Percentiles rank a stretch among this genome's conserved stretches.
phyloP scores from a whole-genome alignment of 2,329 filamentous ascomycete species.

The Talaromyces funiculosus region DNA sequence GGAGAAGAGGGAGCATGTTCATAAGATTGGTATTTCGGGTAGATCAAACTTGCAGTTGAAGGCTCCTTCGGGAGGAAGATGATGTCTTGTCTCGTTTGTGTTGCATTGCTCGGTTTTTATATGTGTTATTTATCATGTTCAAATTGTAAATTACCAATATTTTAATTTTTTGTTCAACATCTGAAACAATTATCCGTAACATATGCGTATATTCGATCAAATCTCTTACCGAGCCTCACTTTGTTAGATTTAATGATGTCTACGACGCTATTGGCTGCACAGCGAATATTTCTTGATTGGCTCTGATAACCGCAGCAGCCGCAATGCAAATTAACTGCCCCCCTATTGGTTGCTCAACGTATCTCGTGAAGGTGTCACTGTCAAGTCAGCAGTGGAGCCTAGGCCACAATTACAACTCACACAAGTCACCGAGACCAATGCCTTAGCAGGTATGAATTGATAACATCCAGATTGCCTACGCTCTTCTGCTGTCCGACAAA shows the following conservation, averaged over 20 bases:
- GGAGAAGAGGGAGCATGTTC: slow-evolving; percentile 71
- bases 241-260: background rate
- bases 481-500: background rate
- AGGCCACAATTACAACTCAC: background rate
- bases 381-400: background rate
- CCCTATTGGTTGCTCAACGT: background rate
- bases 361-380: background rate
- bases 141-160: background rate
- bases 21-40: slow-evolving; percentile 73
- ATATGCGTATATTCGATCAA: too few relatives aligned
- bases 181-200: background rate
- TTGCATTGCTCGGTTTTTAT: background rate
- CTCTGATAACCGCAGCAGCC: background rate
- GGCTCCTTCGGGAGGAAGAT: slow-evolving; percentile 16
- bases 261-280: background rate
- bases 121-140: background rate
- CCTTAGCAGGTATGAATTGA: background rate
- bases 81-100: background rate
- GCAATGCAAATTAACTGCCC: background rate
- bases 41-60: slow-evolving; percentile 61
- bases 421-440: background rate
- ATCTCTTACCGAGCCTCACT: too few relatives aligned
- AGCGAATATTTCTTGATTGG: background rate
- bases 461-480: background rate
- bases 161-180: background rate